phyloP scores from a whole-genome alignment of 768 basidiomycete genomes.

The Daedaleopsis nitida region DNA sequence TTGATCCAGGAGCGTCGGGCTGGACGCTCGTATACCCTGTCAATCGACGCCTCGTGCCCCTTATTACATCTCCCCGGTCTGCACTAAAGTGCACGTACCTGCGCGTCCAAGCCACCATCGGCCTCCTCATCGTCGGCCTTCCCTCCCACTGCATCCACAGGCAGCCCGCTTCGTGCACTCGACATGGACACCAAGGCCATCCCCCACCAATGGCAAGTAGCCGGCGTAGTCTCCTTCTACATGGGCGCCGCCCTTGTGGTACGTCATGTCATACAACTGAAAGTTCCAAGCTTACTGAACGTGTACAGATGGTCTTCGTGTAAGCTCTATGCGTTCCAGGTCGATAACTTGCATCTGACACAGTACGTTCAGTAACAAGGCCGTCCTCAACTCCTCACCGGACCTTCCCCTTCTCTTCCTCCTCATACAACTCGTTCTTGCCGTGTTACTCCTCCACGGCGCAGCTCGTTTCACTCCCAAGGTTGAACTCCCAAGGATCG shows the following conservation, averaged over 20 bases:
- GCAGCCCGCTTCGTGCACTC: neutral
- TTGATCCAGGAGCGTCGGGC: neutral
- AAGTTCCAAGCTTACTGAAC: neutral
- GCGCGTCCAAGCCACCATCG: neutral
- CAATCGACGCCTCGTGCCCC: constrained; percentile 13
- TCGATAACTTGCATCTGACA: neutral
- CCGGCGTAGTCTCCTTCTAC: constrained; percentile 76
- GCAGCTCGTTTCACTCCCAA: constrained; percentile 49
- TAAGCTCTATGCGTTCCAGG: constrained; percentile 24
- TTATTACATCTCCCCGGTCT: constrained; percentile 7
- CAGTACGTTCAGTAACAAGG: constrained; percentile 61
- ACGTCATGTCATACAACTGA: constrained; percentile 31
- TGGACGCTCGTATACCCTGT: constrained; percentile 7
- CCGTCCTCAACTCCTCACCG: constrained; percentile 66
- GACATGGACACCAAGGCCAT: constrained; percentile 36
- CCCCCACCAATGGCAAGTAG: constrained; percentile 51
- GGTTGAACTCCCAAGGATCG: constrained; percentile 60
- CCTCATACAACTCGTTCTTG: constrained; percentile 66
- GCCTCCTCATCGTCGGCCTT: neutral
- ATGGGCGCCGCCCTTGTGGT: constrained; percentile 77
- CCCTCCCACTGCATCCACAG: neutral
- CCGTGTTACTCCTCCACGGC: constrained; percentile 63
- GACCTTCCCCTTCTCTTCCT: constrained; percentile 71
- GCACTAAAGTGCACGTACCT: neutral
- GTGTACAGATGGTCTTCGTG: constrained; percentile 51